Conservation (phyloP, 1,284 basidiomycete species). For the Bjerkandera adusta region DNA sequence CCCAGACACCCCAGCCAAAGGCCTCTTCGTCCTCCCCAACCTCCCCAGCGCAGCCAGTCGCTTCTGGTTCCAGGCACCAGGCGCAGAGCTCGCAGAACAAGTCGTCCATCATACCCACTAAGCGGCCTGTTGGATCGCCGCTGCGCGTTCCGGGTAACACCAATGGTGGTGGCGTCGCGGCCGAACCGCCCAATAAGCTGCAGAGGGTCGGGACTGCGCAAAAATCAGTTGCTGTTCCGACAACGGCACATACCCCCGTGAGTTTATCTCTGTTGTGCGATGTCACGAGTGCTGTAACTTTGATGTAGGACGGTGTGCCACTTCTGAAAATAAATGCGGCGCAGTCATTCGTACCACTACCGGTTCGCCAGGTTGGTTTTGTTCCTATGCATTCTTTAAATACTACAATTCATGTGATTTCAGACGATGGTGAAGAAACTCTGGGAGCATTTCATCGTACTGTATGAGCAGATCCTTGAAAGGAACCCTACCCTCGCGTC, state of each 20-base stretch:
- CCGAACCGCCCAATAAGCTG: slow-evolving; percentile 60
- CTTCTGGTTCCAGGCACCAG: slow-evolving; percentile 15
- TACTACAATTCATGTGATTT: neutral
- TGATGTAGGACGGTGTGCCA: slow-evolving; percentile 59
- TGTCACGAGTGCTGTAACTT: neutral
- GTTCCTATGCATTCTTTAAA: too few species aligned
- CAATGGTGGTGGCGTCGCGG: slow-evolving; percentile 18
- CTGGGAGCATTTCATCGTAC: slow-evolving; percentile 64
- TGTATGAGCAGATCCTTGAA: slow-evolving; percentile 56
- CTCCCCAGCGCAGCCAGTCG: slow-evolving; percentile 7
- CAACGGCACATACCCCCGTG: slow-evolving; percentile 37
- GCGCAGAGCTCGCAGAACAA: slow-evolving; percentile 7
- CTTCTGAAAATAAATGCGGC: slow-evolving; percentile 62
- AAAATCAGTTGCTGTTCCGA: slow-evolving; percentile 40
- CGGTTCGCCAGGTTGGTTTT: slow-evolving; percentile 61
- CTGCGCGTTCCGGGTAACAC: slow-evolving; percentile 13
- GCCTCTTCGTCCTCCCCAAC: slow-evolving; percentile 7
- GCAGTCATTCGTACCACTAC: slow-evolving; percentile 61
- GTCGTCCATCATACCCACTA: slow-evolving; percentile 31
- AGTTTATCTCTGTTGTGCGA: slow-evolving; percentile 18
- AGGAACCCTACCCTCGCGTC: slow-evolving; percentile 57
- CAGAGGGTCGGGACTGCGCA: slow-evolving; percentile 45
- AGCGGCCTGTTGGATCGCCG: slow-evolving; percentile 28
- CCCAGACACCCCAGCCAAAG: too few species aligned
- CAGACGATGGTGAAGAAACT: slow-evolving; percentile 72